Evolutionary conservation across 805 yeast species (phyloP), one percentile per base, ranked within the genome.

Genomic region (Jamesozyma gamospora): DNA sequence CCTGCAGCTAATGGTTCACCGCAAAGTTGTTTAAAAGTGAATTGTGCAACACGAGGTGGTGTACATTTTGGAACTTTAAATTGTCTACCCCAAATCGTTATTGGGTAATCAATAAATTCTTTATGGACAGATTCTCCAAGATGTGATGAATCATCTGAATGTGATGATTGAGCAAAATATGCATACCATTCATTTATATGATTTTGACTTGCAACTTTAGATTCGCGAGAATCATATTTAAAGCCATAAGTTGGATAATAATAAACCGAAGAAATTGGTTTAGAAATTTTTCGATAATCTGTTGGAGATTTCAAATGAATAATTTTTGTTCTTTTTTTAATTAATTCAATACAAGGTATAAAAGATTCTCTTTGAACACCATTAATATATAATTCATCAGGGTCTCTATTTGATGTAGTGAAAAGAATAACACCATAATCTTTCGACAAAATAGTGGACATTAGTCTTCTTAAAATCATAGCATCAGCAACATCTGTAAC

Each of bases 401-500:
- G 98, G 1, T 88, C 88, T 51, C 98, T 75, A 62, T 92, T 92
- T 7, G 96, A 86, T 1, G 98, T 92, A 21, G 95, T 88, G 66
- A 92, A 88, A 9, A 92, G 64, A 1, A 88, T 78, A 17, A 88
- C 79, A 1, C 97, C 97, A 53, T 82, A 81, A 38, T 79, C 74
- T 0, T 79, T 75, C 34, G 81, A 73, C 41, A 88, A 63, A n/a
- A 84, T 68, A 29, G 76, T 61, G 51, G 76, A 74, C 31, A 85
- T 55, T 30, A 88, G 65, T 37, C 96, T 69, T 46, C 98, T 74
- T 32, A 92, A 68, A 27, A 92, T 69, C 97, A 92, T 92, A 2
- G 98, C 98, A 62, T 92, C 98, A 0, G 97, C 98, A 25, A 92
- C 96, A 60, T 92, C 98, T 1, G 95, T 86, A 32, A 92, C 98